Evolutionary conservation across 1,284 basidiomycete species (phyloP).

Genomic region (Mycosarcoma maydis): DNA sequence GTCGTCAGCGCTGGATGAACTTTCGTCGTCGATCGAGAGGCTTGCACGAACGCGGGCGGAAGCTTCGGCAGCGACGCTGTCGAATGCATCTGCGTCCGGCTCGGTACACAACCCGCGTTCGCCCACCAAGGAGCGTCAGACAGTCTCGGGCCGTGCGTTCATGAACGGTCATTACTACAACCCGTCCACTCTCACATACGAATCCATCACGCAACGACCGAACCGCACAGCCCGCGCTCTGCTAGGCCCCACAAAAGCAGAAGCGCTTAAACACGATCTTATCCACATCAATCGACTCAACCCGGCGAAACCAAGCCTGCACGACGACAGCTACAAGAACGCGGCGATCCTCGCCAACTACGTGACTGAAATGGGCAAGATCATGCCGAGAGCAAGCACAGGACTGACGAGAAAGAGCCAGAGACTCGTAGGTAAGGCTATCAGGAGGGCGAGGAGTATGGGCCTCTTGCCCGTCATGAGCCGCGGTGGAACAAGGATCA

Average conservation of each 20-base stretch:
- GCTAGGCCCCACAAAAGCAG: conserved; percentile 50
- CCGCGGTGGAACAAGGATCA: conserved; percentile 39
- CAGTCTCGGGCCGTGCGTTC: conserved; percentile 44
- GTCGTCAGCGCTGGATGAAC: conserved; percentile 32
- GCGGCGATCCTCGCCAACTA: conserved; percentile 76
- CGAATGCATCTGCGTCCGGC: conserved; percentile 1
- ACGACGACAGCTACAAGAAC: conserved; percentile 73
- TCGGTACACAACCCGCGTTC: conserved; percentile 31
- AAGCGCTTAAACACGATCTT: conserved; percentile 70
- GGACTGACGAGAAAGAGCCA: conserved; percentile 83
- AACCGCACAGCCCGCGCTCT: conserved; percentile 35
- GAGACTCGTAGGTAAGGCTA: conserved; percentile 82
- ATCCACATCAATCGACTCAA: conserved; percentile 68
- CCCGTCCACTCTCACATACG: conserved; percentile 42
- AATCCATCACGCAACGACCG: conserved; percentile 29
- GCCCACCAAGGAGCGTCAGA: conserved; percentile 19
- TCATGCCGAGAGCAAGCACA: conserved; percentile 77
- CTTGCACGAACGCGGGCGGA: conserved; percentile 17
- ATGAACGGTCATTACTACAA: conserved; percentile 60
- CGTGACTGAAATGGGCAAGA: conserved; percentile 85
- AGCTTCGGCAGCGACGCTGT: conserved; percentile 4
- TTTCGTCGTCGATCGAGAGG: conserved; percentile 36
- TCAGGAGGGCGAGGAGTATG: conserved; percentile 91
- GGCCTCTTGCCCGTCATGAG: conserved; percentile 76
- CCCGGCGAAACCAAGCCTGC: conserved; percentile 62